phyloP scores from a whole-genome alignment of 306 rosid genomes.

The Argentina anserina region DNA sequence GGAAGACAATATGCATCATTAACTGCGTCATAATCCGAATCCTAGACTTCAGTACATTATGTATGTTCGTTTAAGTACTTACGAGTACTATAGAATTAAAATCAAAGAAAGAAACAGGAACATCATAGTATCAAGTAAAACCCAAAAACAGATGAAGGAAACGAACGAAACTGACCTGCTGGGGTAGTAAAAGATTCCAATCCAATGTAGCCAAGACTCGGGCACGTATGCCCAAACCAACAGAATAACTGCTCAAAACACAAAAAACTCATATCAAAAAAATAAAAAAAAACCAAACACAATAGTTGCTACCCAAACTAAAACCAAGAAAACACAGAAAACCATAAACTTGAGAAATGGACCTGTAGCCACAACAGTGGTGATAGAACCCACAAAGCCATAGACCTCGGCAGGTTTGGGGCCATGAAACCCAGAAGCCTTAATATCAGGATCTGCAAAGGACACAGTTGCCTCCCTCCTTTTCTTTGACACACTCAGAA shows the following conservation, averaged over 20 bases:
- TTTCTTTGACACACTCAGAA: slow-evolving; percentile 57
- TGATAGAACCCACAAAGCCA: slow-evolving; percentile 87
- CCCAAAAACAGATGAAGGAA: slow-evolving; percentile 8
- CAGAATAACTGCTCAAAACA: slow-evolving; percentile 57
- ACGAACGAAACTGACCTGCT: slow-evolving; percentile 57
- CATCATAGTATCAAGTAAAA: not conserved
- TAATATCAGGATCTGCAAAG: slow-evolving; percentile 43
- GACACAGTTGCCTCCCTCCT: slow-evolving; percentile 50
- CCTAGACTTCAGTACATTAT: not conserved
- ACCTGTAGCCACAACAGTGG: slow-evolving; percentile 79
- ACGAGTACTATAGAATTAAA: not conserved
- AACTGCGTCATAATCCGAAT: not conserved
- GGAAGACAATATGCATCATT: not conserved
- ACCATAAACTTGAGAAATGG: not conserved
- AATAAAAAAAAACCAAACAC: not conserved
- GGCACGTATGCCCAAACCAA: slow-evolving; percentile 95
- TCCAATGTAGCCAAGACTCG: slow-evolving; percentile 72
- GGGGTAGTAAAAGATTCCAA: slow-evolving; percentile 81
- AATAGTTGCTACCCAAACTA: not conserved
- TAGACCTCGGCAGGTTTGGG: slow-evolving; percentile 89
- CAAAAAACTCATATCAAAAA: not conserved
- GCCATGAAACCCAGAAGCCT: slow-evolving; percentile 59
- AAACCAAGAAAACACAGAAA: slow-evolving; percentile 1
- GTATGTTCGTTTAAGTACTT: not conserved
- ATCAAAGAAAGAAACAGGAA: not conserved